Base-by-base conservation (phyloP, 345 rosid genomes). In the Eucalyptus pauciflora region DNA sequence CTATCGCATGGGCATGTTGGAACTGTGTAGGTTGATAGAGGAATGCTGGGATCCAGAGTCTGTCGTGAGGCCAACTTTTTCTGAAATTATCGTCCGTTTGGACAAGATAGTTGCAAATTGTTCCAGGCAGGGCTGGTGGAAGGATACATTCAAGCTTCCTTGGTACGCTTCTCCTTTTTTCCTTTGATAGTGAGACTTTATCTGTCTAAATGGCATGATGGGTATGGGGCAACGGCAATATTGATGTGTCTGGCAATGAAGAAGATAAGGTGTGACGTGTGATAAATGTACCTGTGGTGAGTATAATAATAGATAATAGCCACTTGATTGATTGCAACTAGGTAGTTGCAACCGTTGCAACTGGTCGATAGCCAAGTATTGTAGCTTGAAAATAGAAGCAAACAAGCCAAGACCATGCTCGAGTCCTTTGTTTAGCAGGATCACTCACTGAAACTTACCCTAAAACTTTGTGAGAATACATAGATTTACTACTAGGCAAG, bases 61-160 rank as follows among this genome's bases (percentile, higher is more conserved):
- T 52, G 54, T 89, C 49, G 85, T 90, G 24, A 94, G 99, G 89
- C 99, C 99, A 50, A 92, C 91, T 20, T 98, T 97, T 89, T 93
- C 97, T 7, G 97, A 98, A 92, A 95, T 97, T 90, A 96, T 98
- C 31, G 94, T 95, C 49, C 95, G 99, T 51, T 92, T 98, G 92
- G 95, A 95, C 90, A 96, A 83, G 89, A 94, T 98, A 89, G 94
- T 94, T 86, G 90, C 91, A 86, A 94, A 93, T 86, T 93, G 99
- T 91, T 95, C 99, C 81, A 97, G 94, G 91, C 99, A 95, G 10
- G 98, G 97, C 80, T 93, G 97, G 99, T 98, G 98, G 99, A 98
- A 96, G 91, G 99, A 98, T 87, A 92, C 99, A 43, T 97, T 98
- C 90, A 98, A 95, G 95, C 96, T 98, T 92, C 98, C 97, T 50